Base-by-base conservation (phyloP, 805 yeast species). In the Candida khao-thaluensis region DNA sequence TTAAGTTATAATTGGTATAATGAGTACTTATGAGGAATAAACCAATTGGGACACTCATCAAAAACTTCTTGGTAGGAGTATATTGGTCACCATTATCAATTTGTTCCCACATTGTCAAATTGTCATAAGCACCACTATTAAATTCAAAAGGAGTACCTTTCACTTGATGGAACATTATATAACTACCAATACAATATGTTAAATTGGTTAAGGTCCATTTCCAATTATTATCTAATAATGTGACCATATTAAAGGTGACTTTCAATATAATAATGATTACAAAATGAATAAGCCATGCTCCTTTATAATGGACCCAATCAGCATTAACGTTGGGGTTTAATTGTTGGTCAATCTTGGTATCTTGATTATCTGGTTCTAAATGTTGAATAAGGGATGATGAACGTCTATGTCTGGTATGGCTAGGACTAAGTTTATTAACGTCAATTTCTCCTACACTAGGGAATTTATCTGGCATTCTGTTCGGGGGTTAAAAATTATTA, bases 41-140 rank as follows among this genome's bases (percentile, higher is more conserved):
- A 6, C 79, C 81, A 47, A 93, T 85, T 18, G 99, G 99, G n/a
- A 93, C 96, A 35, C 86, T 81, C 67, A 91, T 77, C 49, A 91
- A 70, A 57, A 89, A 91, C 64, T 91, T 91, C 71, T 93, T 90
- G 26, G 96, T 82, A 9, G 99, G 99, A 0, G 99, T 93, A 60
- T 90, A 91, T 62, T 89, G 95, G 57, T 89, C 97, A 43, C 98
- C 99, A 54, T 90, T 81, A 60, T 86, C 95, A 43, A 84, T 82
- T 64, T 91, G 99, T 64, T 91, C 99, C 99, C 99, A 91, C 97
- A 91, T 88, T 16, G 96, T 93, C 50, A 91, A 72, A 55, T 87
- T 82, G 59, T 91, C 99, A 63, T 85, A 93, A 0, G 97, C 98
- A 30, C 99, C 99, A 28, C 85, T 82, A 57, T 90, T 93, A 69